phyloP scores from a whole-genome alignment of 1,284 basidiomycete genomes.

The Ceratobasidium sp. region DNA sequence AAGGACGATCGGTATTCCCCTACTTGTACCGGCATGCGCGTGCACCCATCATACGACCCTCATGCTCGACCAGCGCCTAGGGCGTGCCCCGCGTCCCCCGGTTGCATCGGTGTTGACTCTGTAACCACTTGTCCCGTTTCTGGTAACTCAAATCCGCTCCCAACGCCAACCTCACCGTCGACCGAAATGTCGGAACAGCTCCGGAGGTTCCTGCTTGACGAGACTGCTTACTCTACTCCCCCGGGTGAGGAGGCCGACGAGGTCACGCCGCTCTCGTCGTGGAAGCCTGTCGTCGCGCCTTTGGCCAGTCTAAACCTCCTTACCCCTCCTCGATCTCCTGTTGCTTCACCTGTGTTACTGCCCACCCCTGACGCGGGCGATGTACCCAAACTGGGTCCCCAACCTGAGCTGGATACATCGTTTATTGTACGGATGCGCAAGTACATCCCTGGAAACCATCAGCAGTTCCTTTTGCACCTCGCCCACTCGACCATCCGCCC shows the following conservation, averaged over 20 bases:
- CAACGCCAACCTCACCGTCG: not conserved
- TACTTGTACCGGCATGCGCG: slow-evolving; percentile 36
- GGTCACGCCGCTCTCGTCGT: not conserved
- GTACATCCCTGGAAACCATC: slow-evolving; percentile 61
- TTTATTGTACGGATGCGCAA: slow-evolving; percentile 59
- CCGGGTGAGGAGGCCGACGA: slow-evolving; percentile 17
- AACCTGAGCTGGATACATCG: slow-evolving; percentile 48
- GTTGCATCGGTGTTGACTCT: slow-evolving; percentile 42
- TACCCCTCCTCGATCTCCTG: slow-evolving; percentile 26
- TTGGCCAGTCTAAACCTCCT: slow-evolving; percentile 48
- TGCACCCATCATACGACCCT: slow-evolving; percentile 37
- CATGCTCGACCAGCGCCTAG: not conserved
- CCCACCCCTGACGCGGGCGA: not conserved
- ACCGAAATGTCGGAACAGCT: slow-evolving; percentile 36
- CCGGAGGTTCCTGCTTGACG: slow-evolving; percentile 31
- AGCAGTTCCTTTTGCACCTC: slow-evolving; percentile 60
- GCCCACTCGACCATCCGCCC: slow-evolving; percentile 50
- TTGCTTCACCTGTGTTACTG: slow-evolving; percentile 49
- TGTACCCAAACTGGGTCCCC: slow-evolving; percentile 24
- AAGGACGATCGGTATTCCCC: slow-evolving; percentile 40
- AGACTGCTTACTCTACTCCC: slow-evolving; percentile 20
- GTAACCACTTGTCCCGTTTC: slow-evolving; percentile 19
- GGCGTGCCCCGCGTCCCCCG: slow-evolving; percentile 54
- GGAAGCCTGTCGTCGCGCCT: slow-evolving; percentile 49
- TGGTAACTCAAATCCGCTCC: not conserved